Evolutionary conservation across 1,139 yeast genomes (phyloP).

Genomic region (Yamadazyma oceani): DNA sequence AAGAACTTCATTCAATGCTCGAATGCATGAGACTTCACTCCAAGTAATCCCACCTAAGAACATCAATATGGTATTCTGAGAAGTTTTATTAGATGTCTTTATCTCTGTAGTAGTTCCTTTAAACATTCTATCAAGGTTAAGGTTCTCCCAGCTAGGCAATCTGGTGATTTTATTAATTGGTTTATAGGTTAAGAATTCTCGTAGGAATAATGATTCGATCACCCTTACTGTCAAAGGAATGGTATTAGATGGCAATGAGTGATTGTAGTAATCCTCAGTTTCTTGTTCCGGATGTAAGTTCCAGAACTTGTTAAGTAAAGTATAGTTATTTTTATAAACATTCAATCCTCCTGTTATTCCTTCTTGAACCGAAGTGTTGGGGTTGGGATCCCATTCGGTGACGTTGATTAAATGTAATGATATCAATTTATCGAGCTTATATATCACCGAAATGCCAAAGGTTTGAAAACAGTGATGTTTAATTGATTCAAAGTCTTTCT

Average conservation of each 20-base stretch:
- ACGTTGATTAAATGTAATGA: conserved; percentile 26
- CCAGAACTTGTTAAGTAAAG: conserved; percentile 46
- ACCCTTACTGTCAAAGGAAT: conserved; percentile 51
- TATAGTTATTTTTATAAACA: conserved; percentile 34
- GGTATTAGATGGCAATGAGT: conserved; percentile 49
- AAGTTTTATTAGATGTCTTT: conserved; percentile 26
- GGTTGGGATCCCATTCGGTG: conserved; percentile 19
- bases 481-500: conserved; percentile 53
- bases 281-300: conserved; percentile 38
- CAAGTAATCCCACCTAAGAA: conserved; percentile 79
- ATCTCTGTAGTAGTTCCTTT: conserved; percentile 38
- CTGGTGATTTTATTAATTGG: conserved; percentile 39
- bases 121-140: conserved; percentile 40
- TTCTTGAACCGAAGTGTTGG: conserved; percentile 21
- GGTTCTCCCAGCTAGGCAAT: conserved; percentile 47
- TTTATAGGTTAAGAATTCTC: conserved; percentile 46
- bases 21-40: conserved; percentile 68
- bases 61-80: conserved; percentile 41
- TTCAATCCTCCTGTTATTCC: conserved; percentile 38
- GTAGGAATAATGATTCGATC: conserved; percentile 50
- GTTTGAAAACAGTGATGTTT: conserved; percentile 52
- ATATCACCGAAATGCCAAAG: conserved; percentile 55
- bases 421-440: conserved; percentile 28
- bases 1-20: conserved; percentile 49
- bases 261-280: conserved; percentile 2